Evolutionary conservation across 257 asterid genomes (phyloP).

Genomic region (Nicotiana undulata): DNA sequence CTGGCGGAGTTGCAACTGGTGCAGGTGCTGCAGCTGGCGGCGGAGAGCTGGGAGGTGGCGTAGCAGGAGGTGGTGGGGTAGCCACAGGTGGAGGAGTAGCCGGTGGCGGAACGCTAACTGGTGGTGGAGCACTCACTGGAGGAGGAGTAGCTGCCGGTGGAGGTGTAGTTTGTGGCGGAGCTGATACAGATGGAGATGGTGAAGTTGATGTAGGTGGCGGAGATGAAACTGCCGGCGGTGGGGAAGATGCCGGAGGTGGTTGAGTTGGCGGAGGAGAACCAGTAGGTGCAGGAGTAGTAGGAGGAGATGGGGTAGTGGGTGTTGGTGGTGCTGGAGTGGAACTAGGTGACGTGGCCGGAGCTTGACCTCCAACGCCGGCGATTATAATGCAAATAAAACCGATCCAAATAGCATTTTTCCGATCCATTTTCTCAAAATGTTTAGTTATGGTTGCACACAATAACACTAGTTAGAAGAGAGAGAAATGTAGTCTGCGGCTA

Average conservation of each 20-base stretch:
- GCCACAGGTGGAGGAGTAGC: conserved; percentile 28
- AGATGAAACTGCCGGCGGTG: conserved; percentile 22
- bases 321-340: conserved; percentile 26
- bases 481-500: conserved; percentile 1
- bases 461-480: background rate
- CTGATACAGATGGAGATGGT: background rate
- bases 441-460: background rate
- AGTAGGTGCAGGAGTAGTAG: conserved; percentile 24
- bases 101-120: conserved; percentile 28
- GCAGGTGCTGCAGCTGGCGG: conserved; percentile 38
- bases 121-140: conserved; percentile 7
- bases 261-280: conserved; percentile 33
- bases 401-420: conserved; percentile 7
- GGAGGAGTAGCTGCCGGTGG: conserved; percentile 29
- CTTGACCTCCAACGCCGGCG: conserved; percentile 52
- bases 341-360: conserved; percentile 49
- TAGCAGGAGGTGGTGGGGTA: conserved; percentile 39
- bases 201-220: conserved; percentile 12
- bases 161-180: conserved; percentile 11
- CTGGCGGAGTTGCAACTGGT: conserved; percentile 50
- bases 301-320: conserved; percentile 21
- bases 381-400: conserved; percentile 46
- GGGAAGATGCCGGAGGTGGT: conserved; percentile 20
- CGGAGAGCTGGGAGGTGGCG: conserved; percentile 38
- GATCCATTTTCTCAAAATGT: conserved; percentile 31